phyloP scores from a whole-genome alignment of 2,329 filamentous ascomycete genomes.

The Onygena corvina region DNA sequence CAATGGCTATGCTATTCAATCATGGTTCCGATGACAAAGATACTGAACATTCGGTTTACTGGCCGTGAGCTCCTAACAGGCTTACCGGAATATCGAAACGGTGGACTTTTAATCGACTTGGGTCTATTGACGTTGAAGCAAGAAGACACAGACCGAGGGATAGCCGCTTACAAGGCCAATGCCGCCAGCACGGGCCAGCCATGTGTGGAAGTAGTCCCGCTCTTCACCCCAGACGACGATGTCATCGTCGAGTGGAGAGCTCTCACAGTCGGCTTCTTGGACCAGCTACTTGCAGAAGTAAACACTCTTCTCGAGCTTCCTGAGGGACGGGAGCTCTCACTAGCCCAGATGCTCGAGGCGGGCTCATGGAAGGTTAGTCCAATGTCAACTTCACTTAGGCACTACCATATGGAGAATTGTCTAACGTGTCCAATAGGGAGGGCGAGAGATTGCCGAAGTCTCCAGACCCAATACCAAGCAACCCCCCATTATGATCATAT shows the following conservation, averaged over 20 bases:
- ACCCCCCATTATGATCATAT: constrained; percentile 89
- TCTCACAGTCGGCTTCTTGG: constrained; percentile 61
- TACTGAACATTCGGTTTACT: constrained; percentile 69
- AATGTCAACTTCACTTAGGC: not conserved
- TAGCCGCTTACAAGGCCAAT: constrained; percentile 58
- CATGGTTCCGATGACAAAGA: constrained; percentile 76
- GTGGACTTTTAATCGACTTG: constrained; percentile 73
- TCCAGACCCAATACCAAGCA: constrained; percentile 92
- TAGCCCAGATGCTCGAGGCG: constrained; percentile 86
- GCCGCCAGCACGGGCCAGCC: constrained; percentile 59
- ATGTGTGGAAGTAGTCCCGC: constrained; percentile 60
- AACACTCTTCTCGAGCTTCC: constrained; percentile 55
- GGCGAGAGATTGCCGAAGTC: constrained; percentile 89
- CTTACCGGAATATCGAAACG: constrained; percentile 84
- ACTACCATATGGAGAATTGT: not conserved
- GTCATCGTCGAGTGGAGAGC: constrained; percentile 72
- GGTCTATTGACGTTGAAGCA: constrained; percentile 67
- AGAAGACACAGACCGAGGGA: constrained; percentile 56
- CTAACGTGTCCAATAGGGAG: constrained; percentile 48
- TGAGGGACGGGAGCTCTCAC: constrained; percentile 56
- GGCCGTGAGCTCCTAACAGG: constrained; percentile 74
- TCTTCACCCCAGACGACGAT: constrained; percentile 62
- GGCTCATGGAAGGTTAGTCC: constrained; percentile 86
- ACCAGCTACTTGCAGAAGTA: constrained; percentile 57
- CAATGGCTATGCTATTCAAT: constrained; percentile 93